These are phyloP conservation scores for Mortierella polycephala DNA, from an alignment of 371 early-diverging fungal genomes.

Conservation along the genomic window DNA sequence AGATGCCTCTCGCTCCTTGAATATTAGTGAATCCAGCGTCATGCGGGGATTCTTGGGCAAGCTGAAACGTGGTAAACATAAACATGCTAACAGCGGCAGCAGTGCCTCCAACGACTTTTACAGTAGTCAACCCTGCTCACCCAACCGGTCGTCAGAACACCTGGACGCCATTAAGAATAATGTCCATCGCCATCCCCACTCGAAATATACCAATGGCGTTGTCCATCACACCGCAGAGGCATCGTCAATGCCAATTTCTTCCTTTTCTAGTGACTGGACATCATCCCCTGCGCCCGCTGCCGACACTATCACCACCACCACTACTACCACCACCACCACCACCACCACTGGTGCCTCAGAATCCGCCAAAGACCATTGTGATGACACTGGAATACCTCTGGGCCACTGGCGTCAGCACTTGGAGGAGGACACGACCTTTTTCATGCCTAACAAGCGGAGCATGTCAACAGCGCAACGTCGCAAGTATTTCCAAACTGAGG, in stretches of 20 bases:
- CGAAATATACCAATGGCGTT: neutral
- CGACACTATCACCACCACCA: neutral
- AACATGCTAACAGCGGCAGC: constrained; percentile 18
- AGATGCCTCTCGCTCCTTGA: constrained; percentile 9
- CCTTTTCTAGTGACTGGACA: constrained; percentile 15
- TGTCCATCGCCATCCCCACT: neutral
- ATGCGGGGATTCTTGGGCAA: constrained; percentile 41
- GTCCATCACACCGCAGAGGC: neutral
- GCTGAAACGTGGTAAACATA: constrained; percentile 23
- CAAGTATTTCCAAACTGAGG: constrained; percentile 68
- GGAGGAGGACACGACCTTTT: constrained; percentile 48
- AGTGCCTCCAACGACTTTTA: constrained; percentile 2
- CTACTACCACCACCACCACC: neutral
- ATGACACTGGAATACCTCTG: constrained; percentile 16
- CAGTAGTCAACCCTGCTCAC: constrained; percentile 17
- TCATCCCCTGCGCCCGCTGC: neutral
- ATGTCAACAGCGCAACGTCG: constrained; percentile 59
- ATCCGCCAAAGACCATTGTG: neutral
- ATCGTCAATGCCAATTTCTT: constrained; percentile 3
- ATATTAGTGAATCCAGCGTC: constrained; percentile 6
- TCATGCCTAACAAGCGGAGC: constrained; percentile 18
- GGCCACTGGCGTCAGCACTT: constrained; percentile 40
- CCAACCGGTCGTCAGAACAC: constrained; percentile 19
- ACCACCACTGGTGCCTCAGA: neutral
- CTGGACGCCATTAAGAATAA: constrained; percentile 4